These are phyloP conservation scores for Leptosphaerulina australis DNA, from an alignment of 2,329 filamentous ascomycete genomes.

Conservation along the genomic window DNA sequence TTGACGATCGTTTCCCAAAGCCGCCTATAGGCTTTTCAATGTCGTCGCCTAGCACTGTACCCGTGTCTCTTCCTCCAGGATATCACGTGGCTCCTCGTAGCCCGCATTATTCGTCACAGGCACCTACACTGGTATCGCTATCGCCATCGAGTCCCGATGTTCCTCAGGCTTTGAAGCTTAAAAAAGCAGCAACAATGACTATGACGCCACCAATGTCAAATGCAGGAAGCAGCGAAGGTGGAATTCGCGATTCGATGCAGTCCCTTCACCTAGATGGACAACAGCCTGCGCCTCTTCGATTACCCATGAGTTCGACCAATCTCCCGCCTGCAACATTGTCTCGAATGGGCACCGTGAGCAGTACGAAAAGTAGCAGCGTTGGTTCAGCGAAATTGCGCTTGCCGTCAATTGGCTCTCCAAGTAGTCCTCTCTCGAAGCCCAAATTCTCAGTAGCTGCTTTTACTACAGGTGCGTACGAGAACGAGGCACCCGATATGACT, in stretches of 20 bases:
- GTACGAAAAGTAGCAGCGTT: slow-evolving; percentile 14
- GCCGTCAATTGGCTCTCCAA: slow-evolving; percentile 3
- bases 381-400: slow-evolving; percentile 5
- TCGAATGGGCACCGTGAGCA: slow-evolving; percentile 21
- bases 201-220: slow-evolving; percentile 24
- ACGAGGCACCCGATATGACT: slow-evolving; percentile 18
- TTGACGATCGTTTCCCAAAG: slow-evolving; percentile 1
- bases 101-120: slow-evolving; percentile 1
- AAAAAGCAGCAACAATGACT: slow-evolving; percentile 13
- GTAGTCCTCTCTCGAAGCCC: slow-evolving; percentile 15
- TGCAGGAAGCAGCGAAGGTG: slow-evolving; percentile 18
- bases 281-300: slow-evolving; percentile 3
- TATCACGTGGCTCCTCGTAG: background rate
- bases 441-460: slow-evolving; percentile 21
- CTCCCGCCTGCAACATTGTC: slow-evolving; percentile 13
- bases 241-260: slow-evolving; percentile 20
- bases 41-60: slow-evolving; percentile 1
- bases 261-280: slow-evolving; percentile 15
- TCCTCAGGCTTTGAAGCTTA: slow-evolving; percentile 21
- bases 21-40: slow-evolving; percentile 1
- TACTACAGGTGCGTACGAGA: slow-evolving; percentile 14
- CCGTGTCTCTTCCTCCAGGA: background rate
- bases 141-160: background rate
- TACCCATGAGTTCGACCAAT: slow-evolving; percentile 6
- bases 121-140: background rate